These are phyloP conservation scores for Colletotrichum zoysiae DNA, from an alignment of 2,329 filamentous ascomycete species.

Conservation along the genomic window DNA sequence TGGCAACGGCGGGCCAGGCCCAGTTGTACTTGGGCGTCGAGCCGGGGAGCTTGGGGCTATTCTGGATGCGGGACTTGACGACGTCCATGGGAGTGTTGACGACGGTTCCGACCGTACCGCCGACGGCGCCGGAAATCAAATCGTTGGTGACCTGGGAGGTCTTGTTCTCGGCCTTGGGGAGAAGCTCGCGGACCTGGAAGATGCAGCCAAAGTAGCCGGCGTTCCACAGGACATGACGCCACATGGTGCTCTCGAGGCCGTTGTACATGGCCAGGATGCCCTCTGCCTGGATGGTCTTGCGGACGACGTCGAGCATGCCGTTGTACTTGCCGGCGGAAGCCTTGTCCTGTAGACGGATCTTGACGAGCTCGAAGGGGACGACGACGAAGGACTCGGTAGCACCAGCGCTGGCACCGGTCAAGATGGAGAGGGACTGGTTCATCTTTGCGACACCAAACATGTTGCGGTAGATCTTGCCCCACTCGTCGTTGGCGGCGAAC, in stretches of 20 bases:
- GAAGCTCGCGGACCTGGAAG: constrained; percentile 89
- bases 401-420: constrained; percentile 94
- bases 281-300: constrained; percentile 86
- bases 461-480: constrained; percentile 94
- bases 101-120: constrained; percentile 89
- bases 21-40: constrained; percentile 96
- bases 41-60: constrained; percentile 86
- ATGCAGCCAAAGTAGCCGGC: constrained; percentile 98
- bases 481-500: constrained; percentile 98
- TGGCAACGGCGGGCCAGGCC: constrained; percentile 89
- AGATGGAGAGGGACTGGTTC: constrained; percentile 90
- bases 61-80: constrained; percentile 98
- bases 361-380: constrained; percentile 97
- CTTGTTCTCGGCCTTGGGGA: constrained; percentile 87
- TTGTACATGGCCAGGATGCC: constrained; percentile 93
- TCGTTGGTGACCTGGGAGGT: constrained; percentile 86
- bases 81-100: constrained; percentile 97
- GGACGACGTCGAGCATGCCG: constrained; percentile 83
- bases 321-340: constrained; percentile 90
- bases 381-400: constrained; percentile 97
- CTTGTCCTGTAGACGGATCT: constrained; percentile 97
- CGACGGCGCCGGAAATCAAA: constrained; percentile 85
- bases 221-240: constrained; percentile 93
- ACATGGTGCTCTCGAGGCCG: constrained; percentile 95
- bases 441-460: constrained; percentile 87